Base-by-base conservation (phyloP, 2,329 filamentous ascomycete species). In the Amauroascus verrucosus region DNA sequence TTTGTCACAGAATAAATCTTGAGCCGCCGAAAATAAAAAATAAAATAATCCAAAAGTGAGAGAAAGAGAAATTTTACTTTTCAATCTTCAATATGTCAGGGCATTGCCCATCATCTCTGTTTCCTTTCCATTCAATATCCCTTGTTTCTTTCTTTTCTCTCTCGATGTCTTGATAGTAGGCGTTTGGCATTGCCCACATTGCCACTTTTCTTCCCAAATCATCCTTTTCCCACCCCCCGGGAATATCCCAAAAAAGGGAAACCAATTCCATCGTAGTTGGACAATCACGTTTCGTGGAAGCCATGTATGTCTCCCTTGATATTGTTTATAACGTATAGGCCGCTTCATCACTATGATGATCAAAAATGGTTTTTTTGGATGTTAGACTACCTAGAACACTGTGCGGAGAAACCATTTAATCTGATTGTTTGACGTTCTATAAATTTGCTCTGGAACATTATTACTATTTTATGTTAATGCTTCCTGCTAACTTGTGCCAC, bases 321-420 rank as follows among this genome's bases (percentile, higher is more conserved):
- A n/a, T n/a, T n/a, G n/a, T n/a, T n/a, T n/a, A n/a, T n/a, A n/a
- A n/a, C n/a, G n/a, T n/a, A n/a, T n/a, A n/a, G n/a, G n/a, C n/a
- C n/a, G n/a, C n/a, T 48, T n/a, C 43, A 18, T 32, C 32, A 28
- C 67, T 67, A 72, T 72, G 71, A 73, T 59, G 57, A 59, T 52
- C 54, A 56, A 43, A 54, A 52, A 52, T 53, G 52, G 54, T 40
- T 30, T 24, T 54, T 47, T 67, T 70, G 72, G 71, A 73, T 74
- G 71, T 73, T 73, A 74, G 71, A 73, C 71, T 74, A 69, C 70
- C 67, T 68, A 73, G 66, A 59, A 63, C 61, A 65, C 58, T 53
- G 70, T 72, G 70, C 64, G 68, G 70, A 72, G 61, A 72, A 64
- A 14, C 40, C 49, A 54, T 48, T 54, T 49, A 9, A 47, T 52